phyloP scores from a whole-genome alignment of 2,329 filamentous ascomycete species.

The Keithomyces neogunnii region DNA sequence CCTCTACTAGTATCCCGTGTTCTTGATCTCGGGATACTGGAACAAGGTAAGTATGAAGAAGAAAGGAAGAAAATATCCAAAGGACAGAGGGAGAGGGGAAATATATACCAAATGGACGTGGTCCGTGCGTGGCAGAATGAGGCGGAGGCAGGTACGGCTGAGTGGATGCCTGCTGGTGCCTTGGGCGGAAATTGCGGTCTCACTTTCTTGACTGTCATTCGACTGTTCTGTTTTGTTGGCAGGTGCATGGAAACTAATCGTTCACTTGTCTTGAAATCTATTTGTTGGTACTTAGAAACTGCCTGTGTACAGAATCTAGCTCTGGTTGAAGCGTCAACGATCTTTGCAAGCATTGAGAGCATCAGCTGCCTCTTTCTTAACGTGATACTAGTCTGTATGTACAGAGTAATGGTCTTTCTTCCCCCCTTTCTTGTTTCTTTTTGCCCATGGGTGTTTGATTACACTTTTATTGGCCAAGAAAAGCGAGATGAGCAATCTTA shows the following conservation, averaged over 20 bases:
- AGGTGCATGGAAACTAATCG: no score
- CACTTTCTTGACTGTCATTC: neutral
- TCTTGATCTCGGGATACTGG: slow-evolving; percentile 34
- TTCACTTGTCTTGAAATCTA: no score
- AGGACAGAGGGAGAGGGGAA: slow-evolving; percentile 4
- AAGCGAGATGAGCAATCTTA: neutral
- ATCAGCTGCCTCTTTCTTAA: no score
- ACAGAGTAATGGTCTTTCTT: neutral
- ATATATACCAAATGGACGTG: slow-evolving; percentile 14
- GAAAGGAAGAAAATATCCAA: slow-evolving; percentile 18
- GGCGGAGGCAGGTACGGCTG: neutral
- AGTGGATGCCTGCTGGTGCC: slow-evolving; percentile 8
- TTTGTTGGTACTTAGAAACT: no score
- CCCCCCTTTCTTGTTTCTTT: no score
- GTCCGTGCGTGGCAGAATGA: slow-evolving; percentile 13
- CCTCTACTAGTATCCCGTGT: slow-evolving; percentile 30
- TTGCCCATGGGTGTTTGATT: no score
- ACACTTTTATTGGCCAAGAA: neutral
- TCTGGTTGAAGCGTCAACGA: no score
- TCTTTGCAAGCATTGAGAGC: no score
- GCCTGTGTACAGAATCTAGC: no score
- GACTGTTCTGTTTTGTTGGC: no score
- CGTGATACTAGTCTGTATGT: no score
- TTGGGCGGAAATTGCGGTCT: slow-evolving; percentile 4
- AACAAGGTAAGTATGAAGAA: slow-evolving; percentile 46